Evolutionary conservation across 140 eudicot species (phyloP), one percentile per base, ranked within the genome.

Genomic region (Ambrosia hybrid): DNA sequence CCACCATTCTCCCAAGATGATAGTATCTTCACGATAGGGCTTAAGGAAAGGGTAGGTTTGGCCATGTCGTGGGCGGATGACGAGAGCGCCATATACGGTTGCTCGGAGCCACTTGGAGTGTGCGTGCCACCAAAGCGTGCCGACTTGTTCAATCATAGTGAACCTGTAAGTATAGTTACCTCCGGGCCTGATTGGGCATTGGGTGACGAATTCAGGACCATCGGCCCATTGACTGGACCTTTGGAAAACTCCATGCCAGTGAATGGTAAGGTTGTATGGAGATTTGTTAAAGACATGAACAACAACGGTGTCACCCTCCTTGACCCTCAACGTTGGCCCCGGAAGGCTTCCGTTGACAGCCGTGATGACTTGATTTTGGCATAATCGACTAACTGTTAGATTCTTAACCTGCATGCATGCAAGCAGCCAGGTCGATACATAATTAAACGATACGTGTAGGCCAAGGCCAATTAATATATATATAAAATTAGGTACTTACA

Each of bases 1-100:
- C 97, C 97, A 90, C 97, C 97, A 90, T 65, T 90, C 97, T 67
- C 97, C 89, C 60, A 87, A 77, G 48, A 87, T 5, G 65, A 71
- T 79, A 36, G 89, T 87, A 49, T 76, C 68, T 71, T 88, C 96
- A 2, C 79, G 73, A 51, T 73, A 62, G 26, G 96, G 96, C 73
- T 67, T 81, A 34, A 79, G 76, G 59, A 88, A 88, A 9, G 96
- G 96, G 67, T 83, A 88, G 3, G 73, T 38, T 2, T 75, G 71
- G 5, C 89, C 89, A 3, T 60, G 56, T 69, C 82, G 76, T 3
- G 96, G 96, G 14, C 84, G 89, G 70, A 86, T 88, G 13, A 88
- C 9, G 0, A 88, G 80, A 7, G 89, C 89, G 33, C 96, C 96
- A 41, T 88, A 43, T 5, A 88, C 96, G 5, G 96, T 88, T 1